phyloP scores from a whole-genome alignment of 176 grass and related monocot genomes.

The Avena sativa region DNA sequence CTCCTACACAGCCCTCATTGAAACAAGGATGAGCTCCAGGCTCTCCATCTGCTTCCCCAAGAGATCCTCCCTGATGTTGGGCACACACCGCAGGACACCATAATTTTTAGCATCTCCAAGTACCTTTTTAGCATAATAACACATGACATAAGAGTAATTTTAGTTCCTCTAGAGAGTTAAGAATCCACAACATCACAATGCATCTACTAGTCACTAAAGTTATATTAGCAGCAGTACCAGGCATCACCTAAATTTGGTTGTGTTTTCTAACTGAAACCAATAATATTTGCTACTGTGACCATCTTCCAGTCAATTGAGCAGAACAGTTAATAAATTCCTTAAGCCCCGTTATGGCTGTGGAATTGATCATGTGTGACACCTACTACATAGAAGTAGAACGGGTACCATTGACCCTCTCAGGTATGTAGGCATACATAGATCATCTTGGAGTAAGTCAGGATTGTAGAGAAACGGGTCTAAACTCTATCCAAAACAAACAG shows the following conservation, averaged over 20 bases:
- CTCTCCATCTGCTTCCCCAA: constrained; percentile 72
- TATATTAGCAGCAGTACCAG: neutral
- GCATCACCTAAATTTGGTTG: neutral
- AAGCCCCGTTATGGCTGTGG: neutral
- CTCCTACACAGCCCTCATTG: constrained; percentile 35
- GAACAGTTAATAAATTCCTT: neutral
- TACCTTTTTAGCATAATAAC: constrained; percentile 36
- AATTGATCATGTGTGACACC: neutral
- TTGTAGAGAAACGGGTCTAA: too few species aligned
- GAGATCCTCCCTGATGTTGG: constrained; percentile 60
- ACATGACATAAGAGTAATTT: constrained; percentile 5
- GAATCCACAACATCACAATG: neutral
- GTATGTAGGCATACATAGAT: too few species aligned
- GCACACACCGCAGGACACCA: constrained; percentile 54
- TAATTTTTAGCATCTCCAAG: constrained; percentile 75
- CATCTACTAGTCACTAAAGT: neutral
- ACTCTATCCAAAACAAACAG: too few species aligned
- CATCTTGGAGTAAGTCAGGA: too few species aligned
- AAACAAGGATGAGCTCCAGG: constrained; percentile 61
- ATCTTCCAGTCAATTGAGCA: neutral
- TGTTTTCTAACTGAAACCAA: neutral
- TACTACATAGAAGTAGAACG: neutral
- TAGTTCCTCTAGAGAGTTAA: neutral
- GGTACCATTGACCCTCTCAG: too few species aligned
- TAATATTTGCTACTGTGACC: neutral